Conservation (phyloP, 1,139 yeast species). For the Suhomyces chickasaworum region DNA sequence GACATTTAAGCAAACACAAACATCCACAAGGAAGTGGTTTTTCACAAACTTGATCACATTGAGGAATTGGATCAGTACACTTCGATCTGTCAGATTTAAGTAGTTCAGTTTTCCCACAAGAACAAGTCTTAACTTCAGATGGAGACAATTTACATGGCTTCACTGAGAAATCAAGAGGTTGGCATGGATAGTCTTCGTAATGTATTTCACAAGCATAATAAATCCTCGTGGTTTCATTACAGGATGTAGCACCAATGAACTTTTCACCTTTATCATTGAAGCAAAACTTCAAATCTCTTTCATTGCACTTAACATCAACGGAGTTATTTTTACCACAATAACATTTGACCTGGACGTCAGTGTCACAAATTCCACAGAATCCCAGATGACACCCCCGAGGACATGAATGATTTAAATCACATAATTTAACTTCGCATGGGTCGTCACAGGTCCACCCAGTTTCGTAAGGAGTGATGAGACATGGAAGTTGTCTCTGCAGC, state of each 20-base stretch:
- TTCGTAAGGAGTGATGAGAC: conserved; percentile 67
- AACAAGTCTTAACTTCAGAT: conserved; percentile 58
- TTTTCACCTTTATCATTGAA: conserved; percentile 22
- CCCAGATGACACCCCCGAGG: conserved; percentile 64
- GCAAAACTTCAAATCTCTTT: conserved; percentile 39
- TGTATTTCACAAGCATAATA: conserved; percentile 70
- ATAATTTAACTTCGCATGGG: conserved; percentile 56
- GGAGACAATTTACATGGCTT: conserved; percentile 70
- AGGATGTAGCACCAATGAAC: conserved; percentile 68
- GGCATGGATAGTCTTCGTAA: conserved; percentile 59
- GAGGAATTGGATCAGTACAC: conserved; percentile 79
- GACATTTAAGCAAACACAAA: conserved; percentile 68
- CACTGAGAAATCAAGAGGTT: conserved; percentile 43
- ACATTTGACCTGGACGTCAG: conserved; percentile 49
- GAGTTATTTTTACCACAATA: conserved; percentile 73
- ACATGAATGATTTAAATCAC: conserved; percentile 65
- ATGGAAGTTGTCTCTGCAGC: conserved; percentile 64
- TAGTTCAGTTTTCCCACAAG: conserved; percentile 64
- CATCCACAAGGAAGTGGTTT: conserved; percentile 74
- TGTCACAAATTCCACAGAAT: conserved; percentile 71
- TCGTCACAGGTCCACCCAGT: conserved; percentile 71
- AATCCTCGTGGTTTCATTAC: conserved; percentile 53
- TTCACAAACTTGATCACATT: conserved; percentile 66
- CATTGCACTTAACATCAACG: conserved; percentile 50
- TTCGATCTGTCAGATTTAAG: conserved; percentile 39